A percentile compares a stretch with the other conserved stretches of the same genome.
phyloP scores from a whole-genome alignment of 306 rosid species.

The Cucumis melo region DNA sequence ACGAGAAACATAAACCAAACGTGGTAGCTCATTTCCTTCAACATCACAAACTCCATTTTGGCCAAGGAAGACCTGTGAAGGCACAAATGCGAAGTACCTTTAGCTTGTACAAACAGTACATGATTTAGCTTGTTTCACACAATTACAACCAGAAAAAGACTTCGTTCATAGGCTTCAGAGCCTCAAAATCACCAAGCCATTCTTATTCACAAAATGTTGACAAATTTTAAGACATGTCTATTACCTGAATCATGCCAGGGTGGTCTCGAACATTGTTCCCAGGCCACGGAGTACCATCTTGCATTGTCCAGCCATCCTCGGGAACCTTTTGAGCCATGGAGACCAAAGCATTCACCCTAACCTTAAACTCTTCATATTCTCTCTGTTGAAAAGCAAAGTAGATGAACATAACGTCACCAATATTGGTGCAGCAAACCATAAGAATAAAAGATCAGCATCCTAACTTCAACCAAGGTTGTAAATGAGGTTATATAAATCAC shows the following conservation, averaged over 20 bases:
- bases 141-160: neutral
- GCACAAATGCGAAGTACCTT: neutral
- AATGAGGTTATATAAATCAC: neutral
- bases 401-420: neutral
- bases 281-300: conserved; percentile 98
- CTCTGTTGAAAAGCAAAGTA: conserved; percentile 34
- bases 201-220: neutral
- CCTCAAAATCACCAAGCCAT: neutral
- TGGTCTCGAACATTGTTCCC: conserved; percentile 94
- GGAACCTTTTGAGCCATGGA: conserved; percentile 90
- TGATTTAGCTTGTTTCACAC: neutral
- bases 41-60: conserved; percentile 68
- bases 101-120: neutral
- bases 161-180: neutral
- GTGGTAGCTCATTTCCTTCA: conserved; percentile 87
- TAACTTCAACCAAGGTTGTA: neutral
- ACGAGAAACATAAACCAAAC: conserved; percentile 78
- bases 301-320: conserved; percentile 99
- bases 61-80: conserved; percentile 70
- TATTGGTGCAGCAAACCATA: neutral
- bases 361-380: conserved; percentile 92
- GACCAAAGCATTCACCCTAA: conserved; percentile 72
- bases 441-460: neutral
- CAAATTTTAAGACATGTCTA: neutral
- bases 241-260: conserved; percentile 99